Evolutionary conservation across 306 rosid species (phyloP).

Genomic region (Vachellia collinsii): DNA sequence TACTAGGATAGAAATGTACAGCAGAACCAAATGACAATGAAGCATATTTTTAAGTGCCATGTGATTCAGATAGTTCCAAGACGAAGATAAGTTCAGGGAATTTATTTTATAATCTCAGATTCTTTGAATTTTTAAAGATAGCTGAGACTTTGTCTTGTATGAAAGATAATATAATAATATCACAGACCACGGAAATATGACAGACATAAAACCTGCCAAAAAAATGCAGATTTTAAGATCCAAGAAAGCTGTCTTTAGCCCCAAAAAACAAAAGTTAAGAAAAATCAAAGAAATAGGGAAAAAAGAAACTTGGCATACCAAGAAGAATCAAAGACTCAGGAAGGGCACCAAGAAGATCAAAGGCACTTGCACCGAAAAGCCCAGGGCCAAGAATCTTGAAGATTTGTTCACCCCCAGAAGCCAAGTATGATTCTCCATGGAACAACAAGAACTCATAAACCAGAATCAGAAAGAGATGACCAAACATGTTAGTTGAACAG

Average conservation of each 20-base stretch:
- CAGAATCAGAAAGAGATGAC: conserved; percentile 50
- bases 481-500: conserved; percentile 44
- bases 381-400: conserved; percentile 69
- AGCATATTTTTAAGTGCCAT: background rate
- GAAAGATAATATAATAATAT: background rate
- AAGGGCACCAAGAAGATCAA: conserved; percentile 54
- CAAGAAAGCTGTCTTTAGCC: background rate
- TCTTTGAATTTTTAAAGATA: background rate
- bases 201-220: background rate
- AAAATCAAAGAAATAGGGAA: background rate
- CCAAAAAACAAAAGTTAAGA: background rate
- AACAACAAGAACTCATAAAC: conserved; percentile 53
- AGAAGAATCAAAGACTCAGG: conserved; percentile 54
- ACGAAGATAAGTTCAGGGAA: background rate
- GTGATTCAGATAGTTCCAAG: background rate
- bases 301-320: conserved; percentile 38
- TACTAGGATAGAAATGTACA: background rate
- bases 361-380: conserved; percentile 55
- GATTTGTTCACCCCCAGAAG: conserved; percentile 47
- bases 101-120: background rate
- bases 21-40: background rate
- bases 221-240: background rate
- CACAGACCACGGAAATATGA: background rate
- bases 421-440: conserved; percentile 54
- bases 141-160: background rate